These are phyloP conservation scores for Tanacetum coccineum DNA, from an alignment of 129 eudicot species.

Conservation along the genomic window DNA sequence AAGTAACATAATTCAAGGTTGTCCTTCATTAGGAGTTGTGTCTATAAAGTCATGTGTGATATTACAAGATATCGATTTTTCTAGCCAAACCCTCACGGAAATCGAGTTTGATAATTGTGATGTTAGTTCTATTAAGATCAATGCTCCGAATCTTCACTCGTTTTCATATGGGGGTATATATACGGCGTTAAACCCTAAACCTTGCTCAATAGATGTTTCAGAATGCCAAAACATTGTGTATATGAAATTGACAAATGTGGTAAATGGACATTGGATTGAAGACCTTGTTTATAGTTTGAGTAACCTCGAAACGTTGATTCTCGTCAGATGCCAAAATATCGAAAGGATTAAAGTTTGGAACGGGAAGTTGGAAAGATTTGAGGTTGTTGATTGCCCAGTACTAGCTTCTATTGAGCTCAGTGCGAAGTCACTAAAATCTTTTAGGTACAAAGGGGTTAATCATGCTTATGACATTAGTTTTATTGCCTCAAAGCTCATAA, in stretches of 20 bases:
- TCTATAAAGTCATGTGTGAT: conserved; percentile 13
- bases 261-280: conserved; percentile 24
- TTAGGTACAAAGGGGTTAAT: conserved; percentile 2
- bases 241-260: conserved; percentile 16
- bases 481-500: background rate
- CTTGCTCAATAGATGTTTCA: conserved; percentile 28
- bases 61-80: background rate
- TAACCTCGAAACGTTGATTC: conserved; percentile 28
- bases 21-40: conserved; percentile 25
- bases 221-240: conserved; percentile 8
- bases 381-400: conserved; percentile 7
- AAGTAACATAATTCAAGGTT: conserved; percentile 11
- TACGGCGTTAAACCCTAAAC: background rate
- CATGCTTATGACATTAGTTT: conserved; percentile 5
- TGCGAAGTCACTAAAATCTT: conserved; percentile 20
- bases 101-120: conserved; percentile 11
- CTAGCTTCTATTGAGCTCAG: conserved; percentile 5
- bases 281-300: conserved; percentile 5
- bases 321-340: conserved; percentile 17
- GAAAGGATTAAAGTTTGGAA: conserved; percentile 6
- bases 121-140: conserved; percentile 11
- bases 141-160: conserved; percentile 15
- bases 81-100: conserved; percentile 17
- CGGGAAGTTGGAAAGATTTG: conserved; percentile 24
- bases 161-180: background rate